Conservation (phyloP, 2,329 filamentous ascomycete species). For the Diaporthe batatas region DNA sequence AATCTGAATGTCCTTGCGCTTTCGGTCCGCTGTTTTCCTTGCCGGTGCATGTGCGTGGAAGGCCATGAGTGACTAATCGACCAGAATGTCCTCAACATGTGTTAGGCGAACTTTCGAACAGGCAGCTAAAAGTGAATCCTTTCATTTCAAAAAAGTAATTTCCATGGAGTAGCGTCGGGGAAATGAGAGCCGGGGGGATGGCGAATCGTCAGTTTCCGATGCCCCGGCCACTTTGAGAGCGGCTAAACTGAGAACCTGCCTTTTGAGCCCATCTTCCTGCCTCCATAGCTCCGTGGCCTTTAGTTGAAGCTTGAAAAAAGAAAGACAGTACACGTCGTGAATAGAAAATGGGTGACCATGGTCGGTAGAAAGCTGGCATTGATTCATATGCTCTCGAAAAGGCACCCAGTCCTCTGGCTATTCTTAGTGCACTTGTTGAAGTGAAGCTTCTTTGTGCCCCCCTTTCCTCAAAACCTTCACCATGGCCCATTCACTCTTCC, state of each 20-base stretch:
- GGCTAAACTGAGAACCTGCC: background rate
- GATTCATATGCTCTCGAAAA: background rate
- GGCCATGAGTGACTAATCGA: background rate
- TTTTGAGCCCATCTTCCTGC: background rate
- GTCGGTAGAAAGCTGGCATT: background rate
- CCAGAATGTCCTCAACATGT: background rate
- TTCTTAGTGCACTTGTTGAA: background rate
- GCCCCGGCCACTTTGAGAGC: background rate
- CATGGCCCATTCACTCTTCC: too few species aligned
- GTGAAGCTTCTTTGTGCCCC: fast-evolving
- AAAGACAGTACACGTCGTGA: background rate
- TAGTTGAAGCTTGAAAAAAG: too few species aligned
- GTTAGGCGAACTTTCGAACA: background rate
- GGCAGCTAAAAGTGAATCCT: too few species aligned
- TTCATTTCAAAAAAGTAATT: too few species aligned
- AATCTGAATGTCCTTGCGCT: too few species aligned
- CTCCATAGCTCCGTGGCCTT: background rate
- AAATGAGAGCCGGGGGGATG: background rate
- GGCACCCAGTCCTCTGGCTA: background rate
- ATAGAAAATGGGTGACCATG: background rate
- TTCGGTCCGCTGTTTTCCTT: background rate
- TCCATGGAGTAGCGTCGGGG: too few species aligned
- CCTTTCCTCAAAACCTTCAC: background rate
- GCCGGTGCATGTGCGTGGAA: background rate
- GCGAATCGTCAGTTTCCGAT: background rate